These are phyloP conservation scores for Elsinoe fawcettii DNA, from an alignment of 2,329 filamentous ascomycete species.

Conservation along the genomic window DNA sequence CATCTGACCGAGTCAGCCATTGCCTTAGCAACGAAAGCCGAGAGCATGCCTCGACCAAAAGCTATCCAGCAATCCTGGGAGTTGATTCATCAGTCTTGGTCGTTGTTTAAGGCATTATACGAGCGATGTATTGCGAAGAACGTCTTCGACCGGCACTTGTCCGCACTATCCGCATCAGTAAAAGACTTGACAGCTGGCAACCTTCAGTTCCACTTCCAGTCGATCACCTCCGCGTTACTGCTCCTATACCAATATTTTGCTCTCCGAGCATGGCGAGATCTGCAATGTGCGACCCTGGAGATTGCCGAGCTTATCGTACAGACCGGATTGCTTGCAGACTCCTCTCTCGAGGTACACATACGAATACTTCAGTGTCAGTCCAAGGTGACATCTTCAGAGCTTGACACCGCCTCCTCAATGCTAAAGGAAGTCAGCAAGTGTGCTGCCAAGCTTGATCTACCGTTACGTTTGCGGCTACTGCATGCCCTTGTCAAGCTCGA, in stretches of 20 bases:
- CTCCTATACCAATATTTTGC: background rate
- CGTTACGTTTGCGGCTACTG: background rate
- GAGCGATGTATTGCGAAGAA: background rate
- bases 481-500: background rate
- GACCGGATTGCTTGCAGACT: background rate
- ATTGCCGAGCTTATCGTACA: background rate
- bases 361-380: background rate
- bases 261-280: background rate
- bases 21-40: background rate
- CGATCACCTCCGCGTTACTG: background rate
- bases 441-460: background rate
- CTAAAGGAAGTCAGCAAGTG: background rate
- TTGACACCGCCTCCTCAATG: background rate
- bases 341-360: background rate
- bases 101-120: background rate
- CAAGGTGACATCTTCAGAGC: background rate
- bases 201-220: background rate
- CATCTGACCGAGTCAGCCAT: background rate
- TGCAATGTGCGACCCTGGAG: background rate
- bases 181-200: background rate
- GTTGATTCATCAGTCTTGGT: background rate
- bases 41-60: background rate
- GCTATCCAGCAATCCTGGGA: background rate
- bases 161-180: background rate
- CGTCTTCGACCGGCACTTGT: background rate